Evolutionary conservation across 495 filamentous ascomycete genomes (phyloP), one percentile per base, ranked within the genome.

Genomic region (Aspergillus nidulans): DNA sequence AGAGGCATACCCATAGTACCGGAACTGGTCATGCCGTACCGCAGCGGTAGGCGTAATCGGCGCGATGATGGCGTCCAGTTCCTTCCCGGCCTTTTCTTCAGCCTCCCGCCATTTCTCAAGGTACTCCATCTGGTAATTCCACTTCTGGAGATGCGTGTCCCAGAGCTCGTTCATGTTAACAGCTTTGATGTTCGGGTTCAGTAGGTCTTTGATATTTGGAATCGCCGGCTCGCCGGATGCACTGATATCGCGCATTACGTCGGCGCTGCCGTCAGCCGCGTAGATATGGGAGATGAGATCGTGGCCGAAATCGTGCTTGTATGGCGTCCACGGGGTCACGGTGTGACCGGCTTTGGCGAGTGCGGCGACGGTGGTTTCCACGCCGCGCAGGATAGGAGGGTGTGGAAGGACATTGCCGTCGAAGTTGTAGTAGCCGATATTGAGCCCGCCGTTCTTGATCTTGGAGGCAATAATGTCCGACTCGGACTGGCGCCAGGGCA

Each of bases 181-280:
- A 55, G 65, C 55, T 38, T 58, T 34, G 20, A 63, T 57, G 50
- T 68, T 56, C 19, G 69, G 68, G 49, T 73, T 70, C 30, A 77
- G 60, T 0, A 75, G 59, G 26, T 69, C 68, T n/a, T 63, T 58
- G 49, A 76, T 66, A 38, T 73, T 69, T 13, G 69, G 65, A 24
- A 78, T 77, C 0, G 70, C 58, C 1, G 78, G 78, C 50, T 79
- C 77, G 10, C 76, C 77, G 1, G 76, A 77, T 30, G 70, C 69
- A 10, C 63, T 61, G 24, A 79, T 65, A 15, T 69, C 61, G 7
- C 49, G 46, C 40, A 68, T 64, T 24, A 80, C 63, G 18, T 49
- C 62, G 12, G 63, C 58, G 19, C 66, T 65, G 2, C 75, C 75
- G 56, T 79, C 76, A 18, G 68, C 58, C 4, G 62, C 55, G 38